Evolutionary conservation across 176 grass and related monocot genomes (phyloP).

Genomic region (Zoysia japonica): DNA sequence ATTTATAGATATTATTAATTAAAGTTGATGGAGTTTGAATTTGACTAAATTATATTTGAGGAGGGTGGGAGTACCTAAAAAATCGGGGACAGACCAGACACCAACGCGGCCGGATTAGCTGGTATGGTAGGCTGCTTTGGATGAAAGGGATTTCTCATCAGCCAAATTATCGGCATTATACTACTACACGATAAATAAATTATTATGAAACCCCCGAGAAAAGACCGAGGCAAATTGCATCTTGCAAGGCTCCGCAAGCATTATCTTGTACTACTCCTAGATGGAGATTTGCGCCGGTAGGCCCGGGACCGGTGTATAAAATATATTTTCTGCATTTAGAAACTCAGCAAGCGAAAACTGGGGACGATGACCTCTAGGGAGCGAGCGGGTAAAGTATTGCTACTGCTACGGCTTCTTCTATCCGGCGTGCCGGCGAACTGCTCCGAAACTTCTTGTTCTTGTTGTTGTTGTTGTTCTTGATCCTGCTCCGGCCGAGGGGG

Average conservation of each 20-base stretch:
- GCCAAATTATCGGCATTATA: neutral
- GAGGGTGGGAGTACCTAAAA: neutral
- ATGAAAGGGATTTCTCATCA: constrained; percentile 41
- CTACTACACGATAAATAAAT: neutral
- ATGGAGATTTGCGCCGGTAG: constrained; percentile 36
- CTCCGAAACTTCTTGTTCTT: constrained; percentile 22
- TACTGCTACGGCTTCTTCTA: neutral
- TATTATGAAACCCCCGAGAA: neutral
- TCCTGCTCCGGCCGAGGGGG: constrained; percentile 23
- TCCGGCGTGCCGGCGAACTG: constrained; percentile 26
- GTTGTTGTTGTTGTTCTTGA: constrained; percentile 21
- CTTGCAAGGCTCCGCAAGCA: constrained; percentile 25
- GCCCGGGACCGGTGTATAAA: constrained; percentile 6
- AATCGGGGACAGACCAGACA: neutral
- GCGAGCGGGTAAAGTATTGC: constrained; percentile 33
- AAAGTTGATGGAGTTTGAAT: too few species aligned
- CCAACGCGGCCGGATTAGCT: neutral
- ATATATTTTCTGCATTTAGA: neutral
- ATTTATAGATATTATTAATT: too few species aligned
- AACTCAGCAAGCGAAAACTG: neutral
- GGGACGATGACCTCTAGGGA: constrained; percentile 30
- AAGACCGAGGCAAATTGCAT: constrained; percentile 24
- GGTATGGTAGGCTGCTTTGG: constrained; percentile 25
- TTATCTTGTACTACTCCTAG: neutral
- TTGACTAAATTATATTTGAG: too few species aligned